Evolutionary conservation across 2,329 filamentous ascomycete genomes (phyloP).

Genomic region (Helminthosporium solani): DNA sequence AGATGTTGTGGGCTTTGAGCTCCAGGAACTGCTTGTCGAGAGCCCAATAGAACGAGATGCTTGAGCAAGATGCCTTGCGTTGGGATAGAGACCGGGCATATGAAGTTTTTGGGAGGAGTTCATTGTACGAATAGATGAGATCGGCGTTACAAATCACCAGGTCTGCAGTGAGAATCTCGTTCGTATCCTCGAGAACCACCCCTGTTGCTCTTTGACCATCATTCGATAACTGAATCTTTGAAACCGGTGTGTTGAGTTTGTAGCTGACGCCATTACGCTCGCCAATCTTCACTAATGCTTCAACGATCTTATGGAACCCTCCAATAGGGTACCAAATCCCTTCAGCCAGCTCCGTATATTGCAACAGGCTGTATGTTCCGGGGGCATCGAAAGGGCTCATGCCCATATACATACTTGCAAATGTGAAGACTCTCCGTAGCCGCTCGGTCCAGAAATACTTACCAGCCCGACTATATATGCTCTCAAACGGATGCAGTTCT

Average conservation of each 20-base stretch:
- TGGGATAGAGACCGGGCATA: conserved; percentile 47
- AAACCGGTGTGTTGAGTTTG: conserved; percentile 60
- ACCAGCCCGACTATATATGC: conserved; percentile 64
- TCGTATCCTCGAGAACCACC: conserved; percentile 58
- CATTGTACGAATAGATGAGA: conserved; percentile 71
- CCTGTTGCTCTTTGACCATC: conserved; percentile 59
- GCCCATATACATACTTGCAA: conserved; percentile 81
- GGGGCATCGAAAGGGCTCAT: conserved; percentile 78
- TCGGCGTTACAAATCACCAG: conserved; percentile 72
- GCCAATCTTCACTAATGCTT: conserved; percentile 64
- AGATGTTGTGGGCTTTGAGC: conserved; percentile 72
- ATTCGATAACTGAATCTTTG: conserved; percentile 54
- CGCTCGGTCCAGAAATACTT: conserved; percentile 71
- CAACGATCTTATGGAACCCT: conserved; percentile 65
- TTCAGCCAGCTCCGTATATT: conserved; percentile 74
- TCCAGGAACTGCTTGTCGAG: conserved; percentile 61
- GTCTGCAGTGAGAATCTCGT: conserved; percentile 62
- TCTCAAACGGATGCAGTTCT: conserved; percentile 68
- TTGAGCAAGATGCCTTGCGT: conserved; percentile 65
- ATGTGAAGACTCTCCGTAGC: conserved; percentile 70
- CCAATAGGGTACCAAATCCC: conserved; percentile 75
- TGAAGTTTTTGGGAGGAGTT: conserved; percentile 60
- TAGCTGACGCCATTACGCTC: conserved; percentile 63
- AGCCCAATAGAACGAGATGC: conserved; percentile 77
- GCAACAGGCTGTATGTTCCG: conserved; percentile 70